Base-by-base conservation (phyloP, 352 stramenopile species). In the Globisporangium megalacanthum region DNA sequence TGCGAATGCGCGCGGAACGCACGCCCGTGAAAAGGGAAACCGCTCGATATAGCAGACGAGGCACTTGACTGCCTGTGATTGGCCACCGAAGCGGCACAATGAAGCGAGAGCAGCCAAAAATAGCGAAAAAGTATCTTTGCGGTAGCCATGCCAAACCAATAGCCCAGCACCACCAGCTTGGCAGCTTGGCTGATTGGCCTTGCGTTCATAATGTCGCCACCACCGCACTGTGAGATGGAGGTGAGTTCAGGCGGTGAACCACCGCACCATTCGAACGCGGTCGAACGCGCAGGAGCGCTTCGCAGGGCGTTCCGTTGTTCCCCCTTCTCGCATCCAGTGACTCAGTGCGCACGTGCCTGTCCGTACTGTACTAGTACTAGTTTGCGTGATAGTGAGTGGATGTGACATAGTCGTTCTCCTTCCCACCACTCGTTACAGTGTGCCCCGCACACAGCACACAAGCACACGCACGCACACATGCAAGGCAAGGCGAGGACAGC, bases 1-100 rank as follows among this genome's bases (percentile, higher is more conserved):
- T 13, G 1, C 11, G 54, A 60, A 60, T 46, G 31, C 37, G 56
- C 48, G 37, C 56, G 39, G 56, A 62, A 62, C 48, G 22, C 19
- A 31, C 50, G 19, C 48, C 11, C 9, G 48, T 31, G 10, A 14
- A 3, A 53, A 39, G 17, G 33, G 35, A 56, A 47, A 20, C 19
- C 29, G 49, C 29, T 14, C 45, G 25, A 29, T 29, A 17, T 1
- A n/a, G 17, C 49, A 54, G 49, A 54, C 49, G 42, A 6, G 14
- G 14, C 15, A 5, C 41, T n/a, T n/a, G n/a, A n/a, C n/a, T n/a
- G n/a, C n/a, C n/a, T 4, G 6, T 10, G 41, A 47, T 56, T 61
- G 9, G 25, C n/a, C 42, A n/a, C 15, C 19, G 41, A 35, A 36
- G 29, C 41, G 52, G 15, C 9, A 15, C 42, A 6, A 15, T 29